A percentile compares a stretch with the other conserved stretches of the same genome.
phyloP scores from a whole-genome alignment of 306 rosid species.

The Vigna radiata region DNA sequence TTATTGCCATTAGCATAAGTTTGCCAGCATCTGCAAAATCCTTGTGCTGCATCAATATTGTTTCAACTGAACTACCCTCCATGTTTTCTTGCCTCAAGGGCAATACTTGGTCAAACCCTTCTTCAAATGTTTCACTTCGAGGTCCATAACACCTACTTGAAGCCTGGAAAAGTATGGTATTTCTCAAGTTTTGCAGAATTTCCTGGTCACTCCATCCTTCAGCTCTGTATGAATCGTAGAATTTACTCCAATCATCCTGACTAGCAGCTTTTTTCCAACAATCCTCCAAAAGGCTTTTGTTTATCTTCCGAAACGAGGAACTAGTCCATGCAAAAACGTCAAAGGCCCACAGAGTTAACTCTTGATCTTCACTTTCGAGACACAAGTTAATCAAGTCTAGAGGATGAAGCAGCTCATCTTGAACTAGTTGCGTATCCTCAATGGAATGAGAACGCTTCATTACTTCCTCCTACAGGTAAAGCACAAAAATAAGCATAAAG shows the following conservation, averaged over 20 bases:
- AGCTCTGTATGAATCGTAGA: slow-evolving; percentile 59
- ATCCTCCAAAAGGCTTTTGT: slow-evolving; percentile 76
- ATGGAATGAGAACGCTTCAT: slow-evolving; percentile 47
- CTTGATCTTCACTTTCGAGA: slow-evolving; percentile 62
- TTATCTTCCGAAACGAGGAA: slow-evolving; percentile 70
- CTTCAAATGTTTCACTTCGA: slow-evolving; percentile 72
- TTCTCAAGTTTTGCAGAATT: slow-evolving; percentile 63
- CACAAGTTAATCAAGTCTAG: slow-evolving; percentile 81
- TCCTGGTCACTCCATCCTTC: slow-evolving; percentile 95
- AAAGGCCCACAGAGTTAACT: slow-evolving; percentile 70
- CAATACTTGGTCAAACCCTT: slow-evolving; percentile 75
- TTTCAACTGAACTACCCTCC: slow-evolving; percentile 73
- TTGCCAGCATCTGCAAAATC: slow-evolving; percentile 90
- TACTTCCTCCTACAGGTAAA: slow-evolving; percentile 76
- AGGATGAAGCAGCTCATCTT: slow-evolving; percentile 71
- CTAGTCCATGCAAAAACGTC: slow-evolving; percentile 92
- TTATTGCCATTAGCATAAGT: slow-evolving; percentile 86
- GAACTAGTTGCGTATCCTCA: slow-evolving; percentile 65
- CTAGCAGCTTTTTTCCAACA: slow-evolving; percentile 91
- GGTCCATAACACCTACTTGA: slow-evolving; percentile 85
- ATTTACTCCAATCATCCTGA: slow-evolving; percentile 76
- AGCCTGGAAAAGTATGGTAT: slow-evolving; percentile 72
- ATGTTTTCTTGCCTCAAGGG: slow-evolving; percentile 69
- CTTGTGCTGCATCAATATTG: slow-evolving; percentile 86
- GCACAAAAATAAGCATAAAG: slow-evolving; percentile 33